Conservation (phyloP, 192 early-diverging fungal species). For the Coemansia sp. region DNA sequence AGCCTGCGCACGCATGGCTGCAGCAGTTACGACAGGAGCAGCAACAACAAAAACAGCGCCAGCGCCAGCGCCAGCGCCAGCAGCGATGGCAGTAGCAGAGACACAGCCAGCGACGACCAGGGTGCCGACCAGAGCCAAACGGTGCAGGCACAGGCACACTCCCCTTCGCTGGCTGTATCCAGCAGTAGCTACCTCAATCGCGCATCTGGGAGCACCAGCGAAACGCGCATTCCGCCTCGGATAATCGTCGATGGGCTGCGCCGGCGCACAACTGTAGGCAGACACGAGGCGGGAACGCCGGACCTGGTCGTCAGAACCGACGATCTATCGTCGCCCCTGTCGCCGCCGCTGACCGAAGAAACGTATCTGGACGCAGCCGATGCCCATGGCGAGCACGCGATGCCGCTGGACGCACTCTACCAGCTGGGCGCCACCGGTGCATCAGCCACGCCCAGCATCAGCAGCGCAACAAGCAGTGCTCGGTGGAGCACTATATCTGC, state of each 20-base stretch:
- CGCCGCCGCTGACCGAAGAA: slow-evolving; percentile 11
- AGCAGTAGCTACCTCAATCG: no score
- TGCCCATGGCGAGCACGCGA: no score
- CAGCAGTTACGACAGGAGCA: no score
- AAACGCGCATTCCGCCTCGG: neutral
- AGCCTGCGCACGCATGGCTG: slow-evolving; percentile 3
- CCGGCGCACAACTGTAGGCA: slow-evolving; percentile 24
- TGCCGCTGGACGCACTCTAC: slow-evolving; percentile 7
- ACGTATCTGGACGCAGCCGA: neutral
- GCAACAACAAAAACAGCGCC: slow-evolving; percentile 6
- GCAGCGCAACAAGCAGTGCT: slow-evolving; percentile 26
- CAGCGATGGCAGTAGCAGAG: slow-evolving; percentile 6
- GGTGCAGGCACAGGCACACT: no score
- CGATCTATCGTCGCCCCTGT: neutral
- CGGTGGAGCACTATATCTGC: slow-evolving; percentile 37
- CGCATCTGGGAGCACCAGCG: neutral
- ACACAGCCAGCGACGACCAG: slow-evolving; percentile 2
- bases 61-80: slow-evolving; percentile 2
- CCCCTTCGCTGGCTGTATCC: no score
- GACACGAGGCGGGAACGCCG: slow-evolving; percentile 31
- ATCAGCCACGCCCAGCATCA: slow-evolving; percentile 7
- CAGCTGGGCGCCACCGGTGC: slow-evolving; percentile 8
- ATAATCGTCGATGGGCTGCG: slow-evolving; percentile 28
- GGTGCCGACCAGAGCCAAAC: neutral
- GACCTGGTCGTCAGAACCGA: slow-evolving; percentile 17